These are phyloP conservation scores for Yarrowia deformans DNA, from an alignment of 805 yeast genomes.

Conservation along the genomic window DNA sequence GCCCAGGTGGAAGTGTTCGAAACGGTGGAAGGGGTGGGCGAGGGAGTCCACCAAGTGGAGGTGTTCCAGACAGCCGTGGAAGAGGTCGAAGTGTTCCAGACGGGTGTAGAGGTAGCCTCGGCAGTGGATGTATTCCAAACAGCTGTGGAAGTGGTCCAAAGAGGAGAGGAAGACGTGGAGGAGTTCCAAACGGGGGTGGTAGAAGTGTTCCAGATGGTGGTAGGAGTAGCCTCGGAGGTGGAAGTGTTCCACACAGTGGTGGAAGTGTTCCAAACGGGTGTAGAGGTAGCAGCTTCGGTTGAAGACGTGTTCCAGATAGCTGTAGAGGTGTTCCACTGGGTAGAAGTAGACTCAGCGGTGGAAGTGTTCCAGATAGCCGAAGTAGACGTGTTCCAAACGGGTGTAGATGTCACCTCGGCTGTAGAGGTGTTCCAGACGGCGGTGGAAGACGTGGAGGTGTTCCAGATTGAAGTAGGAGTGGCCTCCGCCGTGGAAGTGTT, in stretches of 20 bases:
- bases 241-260: background rate
- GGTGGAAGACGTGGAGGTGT: too few relatives aligned
- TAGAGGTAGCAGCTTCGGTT: background rate
- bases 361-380: background rate
- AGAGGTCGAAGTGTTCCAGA: background rate
- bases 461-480: too few relatives aligned
- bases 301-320: background rate
- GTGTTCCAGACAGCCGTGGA: background rate
- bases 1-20: background rate
- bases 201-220: constrained; percentile 14
- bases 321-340: constrained; percentile 6
- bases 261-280: background rate
- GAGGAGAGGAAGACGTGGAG: background rate
- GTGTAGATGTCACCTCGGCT: too few relatives aligned
- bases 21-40: background rate
- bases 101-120: background rate
- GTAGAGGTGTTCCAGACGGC: too few relatives aligned
- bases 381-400: background rate
- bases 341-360: too few relatives aligned
- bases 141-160: constrained; percentile 3
- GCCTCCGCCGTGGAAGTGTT: background rate
- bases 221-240: too few relatives aligned
- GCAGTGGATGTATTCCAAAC: background rate
- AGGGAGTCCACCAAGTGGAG: background rate
- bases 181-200: background rate